Conservation (phyloP, 805 yeast species). For the Metschnikowia santaceciliae region DNA sequence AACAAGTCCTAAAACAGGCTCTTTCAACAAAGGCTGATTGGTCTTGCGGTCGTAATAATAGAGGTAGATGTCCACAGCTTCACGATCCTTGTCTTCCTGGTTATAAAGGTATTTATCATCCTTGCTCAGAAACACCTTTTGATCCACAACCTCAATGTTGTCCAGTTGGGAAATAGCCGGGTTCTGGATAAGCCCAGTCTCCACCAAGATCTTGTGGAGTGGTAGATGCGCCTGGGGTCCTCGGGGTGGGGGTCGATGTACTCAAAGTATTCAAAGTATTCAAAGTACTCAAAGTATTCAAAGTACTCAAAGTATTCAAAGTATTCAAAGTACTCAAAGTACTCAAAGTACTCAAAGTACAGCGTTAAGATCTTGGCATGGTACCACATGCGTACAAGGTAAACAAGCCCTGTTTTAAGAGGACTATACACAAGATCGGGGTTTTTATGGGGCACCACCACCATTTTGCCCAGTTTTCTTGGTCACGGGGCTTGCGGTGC, state of each 20-base stretch:
- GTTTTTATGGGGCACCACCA: constrained; percentile 52
- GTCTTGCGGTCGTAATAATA: too few species aligned
- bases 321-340: too few species aligned
- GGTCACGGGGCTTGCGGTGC: background rate
- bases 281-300: constrained; percentile 52
- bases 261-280: constrained; percentile 40
- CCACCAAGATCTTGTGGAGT: constrained; percentile 90
- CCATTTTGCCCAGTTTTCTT: constrained; percentile 11
- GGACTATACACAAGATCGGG: constrained; percentile 72
- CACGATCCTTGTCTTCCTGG: too few species aligned
- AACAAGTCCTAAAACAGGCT: too few species aligned
- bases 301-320: constrained; percentile 80
- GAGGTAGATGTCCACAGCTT: too few species aligned
- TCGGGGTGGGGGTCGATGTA: constrained; percentile 95
- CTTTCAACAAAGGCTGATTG: too few species aligned
- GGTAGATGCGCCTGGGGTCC: constrained; percentile 92
- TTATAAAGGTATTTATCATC: too few species aligned
- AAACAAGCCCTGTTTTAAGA: constrained; percentile 87
- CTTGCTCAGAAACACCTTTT: too few species aligned
- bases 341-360: constrained; percentile 64
- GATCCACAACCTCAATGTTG: constrained; percentile 46
- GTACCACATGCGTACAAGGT: constrained; percentile 95
- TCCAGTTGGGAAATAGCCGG: constrained; percentile 67
- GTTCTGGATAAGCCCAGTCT: constrained; percentile 84
- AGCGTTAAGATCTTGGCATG: constrained; percentile 93